Evolutionary conservation across 257 asterid species (phyloP).

Genomic region (Solanum sejunctum): DNA sequence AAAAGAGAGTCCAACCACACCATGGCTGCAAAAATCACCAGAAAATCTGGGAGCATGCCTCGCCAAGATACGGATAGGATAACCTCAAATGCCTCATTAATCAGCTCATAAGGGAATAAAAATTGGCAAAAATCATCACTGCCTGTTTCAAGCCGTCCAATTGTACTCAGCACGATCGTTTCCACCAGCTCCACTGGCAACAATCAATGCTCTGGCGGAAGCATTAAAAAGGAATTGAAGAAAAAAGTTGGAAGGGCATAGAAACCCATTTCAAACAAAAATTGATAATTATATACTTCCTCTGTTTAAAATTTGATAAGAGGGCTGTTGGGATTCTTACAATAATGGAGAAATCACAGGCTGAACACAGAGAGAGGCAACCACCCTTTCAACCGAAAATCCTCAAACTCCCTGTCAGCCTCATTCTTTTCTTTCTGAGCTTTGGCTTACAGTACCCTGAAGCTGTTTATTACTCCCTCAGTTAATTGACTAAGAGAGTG

Average conservation of each 20-base stretch:
- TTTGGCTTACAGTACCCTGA: neutral
- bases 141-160: neutral
- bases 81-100: neutral
- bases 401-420: neutral
- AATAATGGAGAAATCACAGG: slow-evolving; percentile 7
- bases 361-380: slow-evolving; percentile 36
- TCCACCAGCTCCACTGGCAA: neutral
- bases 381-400: slow-evolving; percentile 27
- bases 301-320: neutral
- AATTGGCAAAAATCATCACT: neutral
- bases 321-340: neutral
- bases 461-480: neutral
- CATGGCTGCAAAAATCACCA: slow-evolving; percentile 5
- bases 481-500: neutral
- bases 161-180: neutral
- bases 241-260: neutral
- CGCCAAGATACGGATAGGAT: neutral
- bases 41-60: neutral
- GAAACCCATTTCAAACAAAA: neutral
- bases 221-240: neutral
- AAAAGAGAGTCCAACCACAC: neutral
- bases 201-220: neutral
- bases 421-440: neutral
- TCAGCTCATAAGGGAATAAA: neutral
- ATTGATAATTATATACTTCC: neutral